phyloP scores from a whole-genome alignment of 148 eudicot genomes.

The Camellia sinensis region DNA sequence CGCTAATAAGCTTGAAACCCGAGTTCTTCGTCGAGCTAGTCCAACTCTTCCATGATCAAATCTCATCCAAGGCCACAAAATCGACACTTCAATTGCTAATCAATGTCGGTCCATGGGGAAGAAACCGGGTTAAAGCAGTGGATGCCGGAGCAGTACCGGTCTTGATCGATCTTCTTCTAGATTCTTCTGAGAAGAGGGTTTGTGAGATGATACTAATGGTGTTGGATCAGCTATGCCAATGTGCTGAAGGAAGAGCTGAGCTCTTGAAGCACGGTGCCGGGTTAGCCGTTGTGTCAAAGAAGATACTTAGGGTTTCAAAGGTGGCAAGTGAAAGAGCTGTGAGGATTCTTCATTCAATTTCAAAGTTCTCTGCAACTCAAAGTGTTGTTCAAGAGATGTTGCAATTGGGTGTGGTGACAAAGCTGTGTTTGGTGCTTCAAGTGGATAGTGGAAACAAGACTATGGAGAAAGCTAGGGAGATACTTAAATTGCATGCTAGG shows the following conservation, averaged over 20 bases:
- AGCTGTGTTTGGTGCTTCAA: slow-evolving; percentile 68
- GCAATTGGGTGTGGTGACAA: slow-evolving; percentile 63
- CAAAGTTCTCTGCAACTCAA: slow-evolving; percentile 37
- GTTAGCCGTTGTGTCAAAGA: slow-evolving; percentile 70
- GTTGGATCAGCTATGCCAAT: slow-evolving; percentile 55
- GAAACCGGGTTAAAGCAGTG: slow-evolving; percentile 48
- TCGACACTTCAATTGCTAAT: slow-evolving; percentile 44
- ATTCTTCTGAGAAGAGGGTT: slow-evolving; percentile 31
- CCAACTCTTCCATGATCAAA: slow-evolving; percentile 37
- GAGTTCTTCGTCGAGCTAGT: slow-evolving; percentile 44
- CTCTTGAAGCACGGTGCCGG: slow-evolving; percentile 60
- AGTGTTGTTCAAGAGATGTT: slow-evolving; percentile 61
- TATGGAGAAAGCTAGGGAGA: slow-evolving; percentile 60
- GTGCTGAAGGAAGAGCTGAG: slow-evolving; percentile 71
- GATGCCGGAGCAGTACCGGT: slow-evolving; percentile 41
- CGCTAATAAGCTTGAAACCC: slow-evolving; percentile 19
- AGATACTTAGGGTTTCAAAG: slow-evolving; percentile 62
- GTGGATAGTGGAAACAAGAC: slow-evolving; percentile 66
- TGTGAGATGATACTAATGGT: slow-evolving; percentile 48
- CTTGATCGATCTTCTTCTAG: slow-evolving; percentile 45
- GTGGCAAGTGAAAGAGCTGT: slow-evolving; percentile 56
- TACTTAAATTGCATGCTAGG: slow-evolving; percentile 55
- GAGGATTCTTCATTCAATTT: slow-evolving; percentile 41
- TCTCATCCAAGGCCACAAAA: slow-evolving; percentile 46
- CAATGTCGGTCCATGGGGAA: slow-evolving; percentile 43